Conservation (phyloP, 129 eudicot species). For the Escallonia herrerae region DNA sequence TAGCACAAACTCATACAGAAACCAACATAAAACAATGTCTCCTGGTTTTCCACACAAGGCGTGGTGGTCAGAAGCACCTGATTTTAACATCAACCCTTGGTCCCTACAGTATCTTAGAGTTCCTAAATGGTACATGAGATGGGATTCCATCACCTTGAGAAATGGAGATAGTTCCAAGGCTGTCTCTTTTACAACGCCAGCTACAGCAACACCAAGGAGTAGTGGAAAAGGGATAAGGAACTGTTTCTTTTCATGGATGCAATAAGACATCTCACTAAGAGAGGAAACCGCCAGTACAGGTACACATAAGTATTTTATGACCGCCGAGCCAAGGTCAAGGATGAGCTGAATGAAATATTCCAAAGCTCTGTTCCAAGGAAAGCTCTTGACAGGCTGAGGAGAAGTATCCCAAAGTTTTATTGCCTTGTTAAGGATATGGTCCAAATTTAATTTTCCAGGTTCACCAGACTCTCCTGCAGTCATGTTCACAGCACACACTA, state of each 20-base stretch:
- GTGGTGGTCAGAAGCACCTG: no score
- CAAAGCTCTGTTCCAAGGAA: slow-evolving; percentile 68
- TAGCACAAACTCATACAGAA: no score
- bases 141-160: slow-evolving; percentile 48
- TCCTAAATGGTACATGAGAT: no score
- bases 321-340: slow-evolving; percentile 53
- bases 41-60: no score
- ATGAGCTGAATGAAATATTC: slow-evolving; percentile 70
- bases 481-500: slow-evolving; percentile 49
- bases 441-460: slow-evolving; percentile 39
- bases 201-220: slow-evolving; percentile 58
- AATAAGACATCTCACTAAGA: slow-evolving; percentile 78
- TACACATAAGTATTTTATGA: slow-evolving; percentile 46
- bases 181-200: slow-evolving; percentile 52
- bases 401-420: slow-evolving; percentile 57
- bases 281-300: slow-evolving; percentile 68
- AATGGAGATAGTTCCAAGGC: slow-evolving; percentile 64
- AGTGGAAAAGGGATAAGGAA: slow-evolving; percentile 55
- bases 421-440: slow-evolving; percentile 44
- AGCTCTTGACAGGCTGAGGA: slow-evolving; percentile 68
- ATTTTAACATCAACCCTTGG: no score
- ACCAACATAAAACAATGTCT: no score
- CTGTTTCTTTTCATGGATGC: slow-evolving; percentile 78
- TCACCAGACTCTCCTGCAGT: slow-evolving; percentile 55
- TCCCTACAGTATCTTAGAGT: no score